Evolutionary conservation across 192 early-diverging fungal species (phyloP).

Genomic region (Podila minutissima): DNA sequence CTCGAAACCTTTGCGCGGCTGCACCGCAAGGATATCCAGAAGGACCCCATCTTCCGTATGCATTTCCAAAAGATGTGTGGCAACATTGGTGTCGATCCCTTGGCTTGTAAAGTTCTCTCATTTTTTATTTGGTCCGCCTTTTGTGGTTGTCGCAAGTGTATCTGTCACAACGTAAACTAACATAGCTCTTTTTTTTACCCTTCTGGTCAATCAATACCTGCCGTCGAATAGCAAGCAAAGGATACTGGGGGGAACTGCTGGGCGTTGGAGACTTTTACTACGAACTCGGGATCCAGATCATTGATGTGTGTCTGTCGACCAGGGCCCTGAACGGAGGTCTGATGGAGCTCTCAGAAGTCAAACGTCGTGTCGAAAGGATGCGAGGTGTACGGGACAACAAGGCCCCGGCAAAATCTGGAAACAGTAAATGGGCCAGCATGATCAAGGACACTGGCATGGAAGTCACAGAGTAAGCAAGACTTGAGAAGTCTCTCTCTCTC

Average conservation of each 20-base stretch:
- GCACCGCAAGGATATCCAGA: constrained; percentile 88
- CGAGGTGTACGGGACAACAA: constrained; percentile 56
- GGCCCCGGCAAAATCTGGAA: neutral
- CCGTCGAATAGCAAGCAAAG: constrained; percentile 80
- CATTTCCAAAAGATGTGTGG: constrained; percentile 96
- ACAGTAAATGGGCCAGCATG: constrained; percentile 19
- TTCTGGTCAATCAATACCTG: neutral
- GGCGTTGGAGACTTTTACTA: constrained; percentile 99
- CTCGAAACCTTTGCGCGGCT: constrained; percentile 88
- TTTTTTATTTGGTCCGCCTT: neutral
- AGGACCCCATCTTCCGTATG: constrained; percentile 85
- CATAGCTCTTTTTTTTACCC: constrained; percentile 16
- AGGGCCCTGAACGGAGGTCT: constrained; percentile 89
- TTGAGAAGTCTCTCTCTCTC: neutral
- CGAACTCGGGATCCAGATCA: constrained; percentile 93
- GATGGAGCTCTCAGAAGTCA: constrained; percentile 87
- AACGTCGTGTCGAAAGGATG: constrained; percentile 71
- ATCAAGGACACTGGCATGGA: constrained; percentile 39
- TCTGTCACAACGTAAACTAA: neutral
- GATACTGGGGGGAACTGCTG: constrained; percentile 93
- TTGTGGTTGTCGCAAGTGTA: neutral
- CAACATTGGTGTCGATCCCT: constrained; percentile 93
- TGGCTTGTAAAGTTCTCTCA: constrained; percentile 70
- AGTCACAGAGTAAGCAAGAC: constrained; percentile 46
- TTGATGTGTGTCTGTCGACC: constrained; percentile 89